Conservation (phyloP, 148 eudicot genomes). For the Simmondsia chinensis region DNA sequence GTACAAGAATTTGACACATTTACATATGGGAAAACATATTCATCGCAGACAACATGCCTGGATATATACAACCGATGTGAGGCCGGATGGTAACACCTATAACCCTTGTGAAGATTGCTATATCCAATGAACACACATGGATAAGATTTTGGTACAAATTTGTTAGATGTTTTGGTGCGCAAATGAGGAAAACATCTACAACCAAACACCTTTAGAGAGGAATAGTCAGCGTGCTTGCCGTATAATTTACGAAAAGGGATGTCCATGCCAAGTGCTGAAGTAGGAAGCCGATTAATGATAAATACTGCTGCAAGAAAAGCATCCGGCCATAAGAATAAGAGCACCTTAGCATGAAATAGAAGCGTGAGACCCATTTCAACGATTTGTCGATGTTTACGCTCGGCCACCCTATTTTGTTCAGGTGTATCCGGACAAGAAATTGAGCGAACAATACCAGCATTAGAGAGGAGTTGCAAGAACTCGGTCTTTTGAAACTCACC, state of each 20-base stretch:
- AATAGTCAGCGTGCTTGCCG: too few relatives aligned
- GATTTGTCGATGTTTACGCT: conserved; percentile 3
- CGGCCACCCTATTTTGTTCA: too few relatives aligned
- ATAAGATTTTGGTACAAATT: not conserved
- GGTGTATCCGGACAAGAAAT: not conserved
- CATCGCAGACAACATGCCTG: not conserved
- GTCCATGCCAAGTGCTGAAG: not conserved
- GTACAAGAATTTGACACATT: too few relatives aligned
- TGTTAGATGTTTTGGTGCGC: not conserved
- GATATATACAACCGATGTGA: not conserved
- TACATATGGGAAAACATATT: not conserved
- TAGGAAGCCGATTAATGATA: not conserved
- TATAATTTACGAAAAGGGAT: not conserved
- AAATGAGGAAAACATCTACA: not conserved
- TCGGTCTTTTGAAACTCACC: not conserved
- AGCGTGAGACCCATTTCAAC: conserved; percentile 1
- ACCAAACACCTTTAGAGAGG: not conserved
- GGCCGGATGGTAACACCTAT: not conserved
- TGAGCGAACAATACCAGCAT: not conserved
- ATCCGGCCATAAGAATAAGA: not conserved
- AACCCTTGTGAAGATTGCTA: not conserved
- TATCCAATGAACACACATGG: not conserved
- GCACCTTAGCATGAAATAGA: not conserved
- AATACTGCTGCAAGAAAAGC: not conserved
- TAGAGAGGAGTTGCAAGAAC: not conserved